A percentile compares a stretch with the other conserved stretches of the same genome.
Conservation (phyloP, 2,329 filamentous ascomycete species). For the Penicillium frequentans region DNA sequence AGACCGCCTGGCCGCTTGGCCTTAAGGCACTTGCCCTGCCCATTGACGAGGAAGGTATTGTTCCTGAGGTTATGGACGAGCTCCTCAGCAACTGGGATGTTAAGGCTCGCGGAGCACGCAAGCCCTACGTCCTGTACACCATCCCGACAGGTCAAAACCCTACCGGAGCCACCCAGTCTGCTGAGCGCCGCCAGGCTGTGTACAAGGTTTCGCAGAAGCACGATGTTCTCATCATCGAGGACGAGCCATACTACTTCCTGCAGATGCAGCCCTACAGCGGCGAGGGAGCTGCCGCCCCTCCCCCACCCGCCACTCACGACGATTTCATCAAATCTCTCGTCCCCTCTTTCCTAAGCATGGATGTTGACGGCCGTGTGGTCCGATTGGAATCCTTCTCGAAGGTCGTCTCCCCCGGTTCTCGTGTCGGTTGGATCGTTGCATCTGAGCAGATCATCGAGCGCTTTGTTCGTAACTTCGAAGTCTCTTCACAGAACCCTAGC, state of each 20-base stretch:
- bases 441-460: slow-evolving; percentile 81
- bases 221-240: slow-evolving; percentile 83
- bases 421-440: slow-evolving; percentile 86
- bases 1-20: slow-evolving; percentile 64
- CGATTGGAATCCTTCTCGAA: slow-evolving; percentile 94
- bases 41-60: slow-evolving; percentile 67
- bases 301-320: slow-evolving; percentile 62
- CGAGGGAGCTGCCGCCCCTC: slow-evolving; percentile 50
- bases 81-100: slow-evolving; percentile 67
- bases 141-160: slow-evolving; percentile 87
- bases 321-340: slow-evolving; percentile 73
- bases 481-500: slow-evolving; percentile 78
- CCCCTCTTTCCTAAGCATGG: slow-evolving; percentile 75
- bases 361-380: slow-evolving; percentile 83
- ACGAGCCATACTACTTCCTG: slow-evolving; percentile 93
- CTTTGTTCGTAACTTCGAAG: slow-evolving; percentile 79
- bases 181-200: slow-evolving; percentile 66
- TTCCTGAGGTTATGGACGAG: slow-evolving; percentile 62
- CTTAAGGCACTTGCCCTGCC: slow-evolving; percentile 60
- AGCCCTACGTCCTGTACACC: slow-evolving; percentile 69
- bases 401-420: slow-evolving; percentile 78
- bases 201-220: slow-evolving; percentile 81
- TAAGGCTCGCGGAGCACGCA: slow-evolving; percentile 55
- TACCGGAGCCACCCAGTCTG: slow-evolving; percentile 77
- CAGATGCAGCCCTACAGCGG: slow-evolving; percentile 75